Conservation (phyloP, 1,284 basidiomycete species). For the Apiotrichum laibachii region DNA sequence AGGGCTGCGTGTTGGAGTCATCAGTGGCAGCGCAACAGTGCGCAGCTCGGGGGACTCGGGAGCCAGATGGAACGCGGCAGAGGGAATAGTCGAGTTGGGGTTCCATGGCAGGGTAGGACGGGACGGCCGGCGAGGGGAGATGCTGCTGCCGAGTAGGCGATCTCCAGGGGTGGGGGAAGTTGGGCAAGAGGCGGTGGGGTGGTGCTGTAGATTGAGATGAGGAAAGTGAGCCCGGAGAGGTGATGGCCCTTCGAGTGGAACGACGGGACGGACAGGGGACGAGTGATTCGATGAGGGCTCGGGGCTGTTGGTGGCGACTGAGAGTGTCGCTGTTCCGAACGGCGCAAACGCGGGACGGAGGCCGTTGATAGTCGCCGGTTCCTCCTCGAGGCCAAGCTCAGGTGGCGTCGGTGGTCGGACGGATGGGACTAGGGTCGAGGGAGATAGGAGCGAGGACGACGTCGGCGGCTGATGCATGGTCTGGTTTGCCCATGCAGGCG, state of each 20-base stretch:
- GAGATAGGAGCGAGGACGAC: constrained; percentile 15
- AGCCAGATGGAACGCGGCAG: constrained; percentile 12
- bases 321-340: constrained; percentile 5
- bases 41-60: constrained; percentile 35
- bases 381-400: neutral
- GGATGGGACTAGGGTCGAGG: constrained; percentile 10
- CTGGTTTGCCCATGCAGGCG: constrained; percentile 15
- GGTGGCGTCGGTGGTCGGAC: constrained; percentile 2
- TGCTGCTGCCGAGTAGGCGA: neutral
- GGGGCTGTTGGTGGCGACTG: neutral
- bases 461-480: constrained; percentile 5
- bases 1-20: constrained; percentile 28
- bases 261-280: constrained; percentile 14
- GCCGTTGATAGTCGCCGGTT: neutral
- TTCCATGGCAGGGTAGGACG: constrained; percentile 21
- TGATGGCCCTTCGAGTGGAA: constrained; percentile 6
- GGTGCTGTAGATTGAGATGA: constrained; percentile 7
- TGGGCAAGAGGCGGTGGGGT: constrained; percentile 21
- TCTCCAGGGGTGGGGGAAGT: constrained; percentile 12
- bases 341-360: neutral
- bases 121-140: neutral
- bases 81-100: constrained; percentile 18
- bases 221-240: constrained; percentile 10
- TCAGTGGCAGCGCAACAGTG: constrained; percentile 33
- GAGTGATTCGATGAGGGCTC: constrained; percentile 21